Base-by-base conservation (phyloP, 225 moss, liverwort and hornwort genomes). In the Marchantia polymorpha region DNA sequence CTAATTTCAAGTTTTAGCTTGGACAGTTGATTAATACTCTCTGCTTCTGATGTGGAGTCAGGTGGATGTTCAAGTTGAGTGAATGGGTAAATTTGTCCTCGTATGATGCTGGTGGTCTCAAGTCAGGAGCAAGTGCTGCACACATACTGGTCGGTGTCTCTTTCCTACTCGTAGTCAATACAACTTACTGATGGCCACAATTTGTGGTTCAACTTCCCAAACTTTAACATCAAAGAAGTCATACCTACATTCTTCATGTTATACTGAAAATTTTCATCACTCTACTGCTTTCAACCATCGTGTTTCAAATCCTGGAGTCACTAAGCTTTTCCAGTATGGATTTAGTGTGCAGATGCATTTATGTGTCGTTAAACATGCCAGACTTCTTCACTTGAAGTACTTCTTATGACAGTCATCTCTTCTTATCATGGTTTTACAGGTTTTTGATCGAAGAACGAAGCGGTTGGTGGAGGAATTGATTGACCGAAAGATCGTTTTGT, bases 11-110 rank as follows among this genome's bases (percentile, higher is more conserved):
- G 53, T 47, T 15, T 14, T 12, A 50, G 27, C 27, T 52, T 12
- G 10, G 49, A 26, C 26, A 12, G 13, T 54, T 10, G 14, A 73
- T 3, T 52, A 14, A 73, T 16, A n/a, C 23, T 54, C 23, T 0
- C 12, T 9, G 26, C 29, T 52, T 25, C 48, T 50, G 30, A 22
- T 50, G 51, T 56, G 19, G 50, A 71, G 82, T 22, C 77, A 97
- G 97, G 83, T 99, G 99, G 99, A 99, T 99, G 95, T 99, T 99
- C 77, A 95, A 95, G 83, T 52, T 99, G 82, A 99, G 95, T 85
- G 95, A 99, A 81, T 95, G 95, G 95, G 95, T 84, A 30, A 95
- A 89, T 80, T 91, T 89, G 72, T 94, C 95, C 69, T 89, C 85
- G 50, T 99, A 95, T 73, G 99, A 99, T 81, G 89, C 92, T 59